Base-by-base conservation (phyloP, 23 red algal genomes). In the Gracilaria domingensis region DNA sequence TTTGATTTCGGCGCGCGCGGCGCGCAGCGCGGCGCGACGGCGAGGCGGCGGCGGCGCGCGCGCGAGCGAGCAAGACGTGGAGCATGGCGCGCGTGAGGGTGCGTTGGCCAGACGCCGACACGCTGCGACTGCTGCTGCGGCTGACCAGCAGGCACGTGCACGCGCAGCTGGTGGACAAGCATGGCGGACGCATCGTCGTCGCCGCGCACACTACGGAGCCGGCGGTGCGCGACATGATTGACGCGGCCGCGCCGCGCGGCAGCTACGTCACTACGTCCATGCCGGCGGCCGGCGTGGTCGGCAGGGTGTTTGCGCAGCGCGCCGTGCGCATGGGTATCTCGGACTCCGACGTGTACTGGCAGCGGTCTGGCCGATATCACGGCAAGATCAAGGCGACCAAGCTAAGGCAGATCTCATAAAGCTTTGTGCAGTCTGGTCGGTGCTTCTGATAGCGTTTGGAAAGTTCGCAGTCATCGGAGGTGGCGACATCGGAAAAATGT, bases 121-220 rank as follows among this genome's bases (percentile, higher is more conserved):
- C 93, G 75, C 72, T 82, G 42, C 39, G 58, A 6, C 59, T 95
- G 78, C 44, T 95, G 17, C 87, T 95, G 13, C 71, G 71, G 32
- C 66, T 95, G 66, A 91, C 83, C 16, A 85, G 80, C 74, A 80
- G 81, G 30, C 93, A 95, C 81, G 73, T 95, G 49, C 86, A 95
- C 79, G 93, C 93, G 71, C 93, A 95, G 71, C 80, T 95, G 58
- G 86, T 95, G 39, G 88, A 95, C 71, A 35, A 44, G 1, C 23
- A 34, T 17, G 71, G 14, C 33, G 80, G 67, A 4, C 54, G 42
- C 64, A 82, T 84, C 2, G 72, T 91, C 21, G 34, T 91, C 38
- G 93, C 86, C 6, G 93, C 79, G 64, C 86, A 89, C 39, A 61
- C 93, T 37, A 95, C 54, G 16, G 66, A 91, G 67, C 93, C 66